Percentiles rank a stretch among this genome's conserved stretches.
These are phyloP conservation scores for Mycena capillaripes DNA, from an alignment of 768 basidiomycete species.

Conservation along the genomic window DNA sequence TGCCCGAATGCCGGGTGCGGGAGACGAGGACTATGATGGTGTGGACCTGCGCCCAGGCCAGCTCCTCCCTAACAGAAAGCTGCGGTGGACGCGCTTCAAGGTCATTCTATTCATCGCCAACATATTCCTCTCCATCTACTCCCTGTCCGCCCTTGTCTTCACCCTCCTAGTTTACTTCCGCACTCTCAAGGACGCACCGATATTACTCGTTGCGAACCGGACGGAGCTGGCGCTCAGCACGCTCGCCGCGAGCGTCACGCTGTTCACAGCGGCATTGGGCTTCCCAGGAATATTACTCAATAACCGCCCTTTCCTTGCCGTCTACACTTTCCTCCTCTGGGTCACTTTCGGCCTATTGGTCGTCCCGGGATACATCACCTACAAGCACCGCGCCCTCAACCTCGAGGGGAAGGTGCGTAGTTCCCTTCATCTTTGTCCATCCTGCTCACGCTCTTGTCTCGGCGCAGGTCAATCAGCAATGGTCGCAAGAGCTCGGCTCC, in stretches of 20 bases:
- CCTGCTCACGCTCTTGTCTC: no score
- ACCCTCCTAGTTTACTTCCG: conserved; percentile 24
- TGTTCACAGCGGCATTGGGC: conserved; percentile 43
- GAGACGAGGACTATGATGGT: conserved; percentile 56
- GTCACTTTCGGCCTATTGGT: conserved; percentile 79
- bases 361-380: conserved; percentile 84
- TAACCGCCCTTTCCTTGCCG: conserved; percentile 72
- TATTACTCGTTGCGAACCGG: no score
- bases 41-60: no score
- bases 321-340: conserved; percentile 83
- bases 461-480: conserved; percentile 58
- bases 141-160: conserved; percentile 28
- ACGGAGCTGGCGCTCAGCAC: no score
- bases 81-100: no score
- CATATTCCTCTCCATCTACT: conserved; percentile 7
- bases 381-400: conserved; percentile 69
- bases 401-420: conserved; percentile 75
- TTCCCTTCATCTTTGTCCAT: no score
- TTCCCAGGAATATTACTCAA: conserved; percentile 42
- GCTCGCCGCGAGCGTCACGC: conserved; percentile 47
- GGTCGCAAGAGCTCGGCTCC: conserved; percentile 69
- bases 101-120: conserved; percentile 22
- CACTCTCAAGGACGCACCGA: conserved; percentile 18
- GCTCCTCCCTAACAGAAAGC: no score
- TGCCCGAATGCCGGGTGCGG: conserved; percentile 55